Conservation (phyloP, 2,329 filamentous ascomycete species). For the Raffaelea arxii region DNA sequence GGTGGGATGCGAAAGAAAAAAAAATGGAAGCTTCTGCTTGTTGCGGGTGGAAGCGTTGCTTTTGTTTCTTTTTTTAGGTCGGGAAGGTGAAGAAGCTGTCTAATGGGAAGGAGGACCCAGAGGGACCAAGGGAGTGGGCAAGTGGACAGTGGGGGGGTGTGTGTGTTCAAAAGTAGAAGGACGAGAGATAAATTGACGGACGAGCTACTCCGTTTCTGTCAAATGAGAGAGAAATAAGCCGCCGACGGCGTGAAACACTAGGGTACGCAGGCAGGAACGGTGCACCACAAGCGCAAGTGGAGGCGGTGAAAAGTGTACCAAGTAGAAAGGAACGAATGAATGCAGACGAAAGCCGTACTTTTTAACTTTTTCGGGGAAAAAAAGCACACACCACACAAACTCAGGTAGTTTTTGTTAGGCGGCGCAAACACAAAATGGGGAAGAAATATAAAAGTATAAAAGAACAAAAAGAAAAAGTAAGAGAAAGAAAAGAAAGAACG, state of each 20-base stretch:
- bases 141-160: not conserved
- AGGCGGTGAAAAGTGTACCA: not conserved
- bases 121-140: not conserved
- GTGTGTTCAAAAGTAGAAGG: not conserved
- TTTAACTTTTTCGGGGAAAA: too few species aligned
- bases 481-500: not conserved
- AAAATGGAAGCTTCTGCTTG: too few species aligned
- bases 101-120: not conserved
- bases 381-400: too few species aligned
- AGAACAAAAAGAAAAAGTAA: too few species aligned
- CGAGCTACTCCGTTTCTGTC: too few species aligned
- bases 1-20: not conserved
- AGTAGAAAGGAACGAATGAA: not conserved
- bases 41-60: conserved; percentile 4
- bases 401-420: too few species aligned
- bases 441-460: too few species aligned
- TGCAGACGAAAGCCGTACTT: too few species aligned
- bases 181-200: not conserved
- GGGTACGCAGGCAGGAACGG: not conserved
- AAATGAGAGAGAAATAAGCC: not conserved
- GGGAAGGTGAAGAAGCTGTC: conserved; percentile 3
- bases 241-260: conserved; percentile 2
- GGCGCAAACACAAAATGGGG: too few species aligned
- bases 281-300: not conserved
- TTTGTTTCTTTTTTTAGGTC: conserved; percentile 15